Evolutionary conservation across 208 protist species (phyloP), one percentile per base, ranked within the genome.

Genomic region (Crithidia mellificae): DNA sequence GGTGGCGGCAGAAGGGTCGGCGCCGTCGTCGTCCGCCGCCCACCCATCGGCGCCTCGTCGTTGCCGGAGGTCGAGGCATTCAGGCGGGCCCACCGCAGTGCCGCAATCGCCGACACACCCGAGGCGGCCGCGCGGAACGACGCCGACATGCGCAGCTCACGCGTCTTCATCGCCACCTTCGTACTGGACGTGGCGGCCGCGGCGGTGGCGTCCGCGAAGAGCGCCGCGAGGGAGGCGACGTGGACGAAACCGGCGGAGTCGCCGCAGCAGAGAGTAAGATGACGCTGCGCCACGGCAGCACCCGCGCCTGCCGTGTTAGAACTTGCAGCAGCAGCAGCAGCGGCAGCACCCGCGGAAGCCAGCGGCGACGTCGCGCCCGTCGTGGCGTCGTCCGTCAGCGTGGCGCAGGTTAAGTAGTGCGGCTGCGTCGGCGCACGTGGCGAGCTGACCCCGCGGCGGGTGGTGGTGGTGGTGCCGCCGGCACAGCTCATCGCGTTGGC

Each of bases 241-340:
- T 74, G 68, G 39, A 74, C 68, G 36, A 68, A 68, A 27, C 68
- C 68, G 22, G 61, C 68, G 4, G 68, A 74, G 53, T 74, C 68
- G 27, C 68, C 68, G 29, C 59, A 67, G 32, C 53, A 63, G 14
- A 74, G 36, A 22, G 36, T 62, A n/a, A 74, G 61, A 41, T 41
- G 39, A 6, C 27, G 39, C 17, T 32, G 36, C 7, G 39, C 22
- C 15, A 30, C n/a, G n/a, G n/a, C n/a, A n/a, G n/a, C n/a, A n/a
- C n/a, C n/a, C n/a, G n/a, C n/a, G n/a, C n/a, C n/a, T n/a, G n/a
- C n/a, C n/a, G n/a, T n/a, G n/a, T n/a, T n/a, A n/a, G n/a, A 15
- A 6, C 54, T 22, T 0, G 20, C 12, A 36, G 12, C 36, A 14
- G 54, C 20, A 17, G 54, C 41, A 17, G 41, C 41, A 15, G 41